Evolutionary conservation across 208 protist genomes (phyloP), one percentile per base, ranked within the genome.

Genomic region (Phytomonas francai): DNA sequence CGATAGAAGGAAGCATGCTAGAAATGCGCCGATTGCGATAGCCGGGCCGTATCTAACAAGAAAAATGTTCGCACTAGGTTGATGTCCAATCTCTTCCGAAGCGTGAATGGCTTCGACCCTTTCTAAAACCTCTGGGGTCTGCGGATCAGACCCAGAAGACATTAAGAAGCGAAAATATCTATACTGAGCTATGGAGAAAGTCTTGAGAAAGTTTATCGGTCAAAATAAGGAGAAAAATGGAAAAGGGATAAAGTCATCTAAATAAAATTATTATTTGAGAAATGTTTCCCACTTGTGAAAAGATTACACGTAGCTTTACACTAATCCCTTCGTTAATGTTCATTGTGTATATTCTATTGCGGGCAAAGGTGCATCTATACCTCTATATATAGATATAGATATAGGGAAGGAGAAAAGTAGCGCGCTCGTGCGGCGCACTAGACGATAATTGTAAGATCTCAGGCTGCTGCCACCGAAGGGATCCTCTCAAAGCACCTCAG

Each of bases 1-100:
- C 19, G 75, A 67, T 27, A 87, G 22, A 7, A 83, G 30, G n/a
- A 81, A 62, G 60, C 78, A 83, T 14, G 79, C 39, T 12, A 73
- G 51, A 25, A 83, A 71, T 19, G 68, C 66, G 0, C 68, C 59
- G 25, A 83, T 33, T 34, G 78, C 74, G 39, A 83, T 70, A 58
- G 81, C 66, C 33, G 82, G 78, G 5, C 77, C 78, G 36, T 81
- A 81, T 3, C 70, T 69, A 25, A 83, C 28, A 16, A 83, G 60
- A 49, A 68, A 49, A 2, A 61, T 54, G 51, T 85, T 85, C 4
- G 14, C 42, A 22, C 42, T 51, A 2, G 14, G 3, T 22, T 51
- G 42, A 51, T 11, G 16, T 51, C 16, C 42, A 22, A 51, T 12
- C 16, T n/a, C 42, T 51, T 51, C 42, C 12, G 42, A 51, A 51